Base-by-base conservation (phyloP, 202 grass and related monocot species). In the Panicum hallii region DNA sequence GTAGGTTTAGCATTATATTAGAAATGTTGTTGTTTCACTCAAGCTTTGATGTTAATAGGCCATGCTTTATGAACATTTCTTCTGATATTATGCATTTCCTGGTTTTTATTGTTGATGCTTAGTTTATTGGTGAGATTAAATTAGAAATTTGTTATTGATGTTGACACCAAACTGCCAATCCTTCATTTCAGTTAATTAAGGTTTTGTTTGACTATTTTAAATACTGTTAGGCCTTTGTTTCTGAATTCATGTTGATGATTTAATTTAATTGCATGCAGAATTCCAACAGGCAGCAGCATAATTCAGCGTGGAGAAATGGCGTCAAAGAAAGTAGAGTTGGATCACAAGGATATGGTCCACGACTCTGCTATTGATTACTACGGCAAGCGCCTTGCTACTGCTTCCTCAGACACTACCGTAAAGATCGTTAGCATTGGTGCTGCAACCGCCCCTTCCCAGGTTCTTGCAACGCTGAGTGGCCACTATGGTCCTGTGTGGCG, bases 401-500 rank as follows among this genome's bases (percentile, higher is more conserved):
- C 88, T 41, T 88, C 83, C 40, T 90, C 88, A 0, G 91, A 93
- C 63, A 73, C 60, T 75, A 93, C 91, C 1, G 74, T 93, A 44
- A 87, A 83, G 68, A 75, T 93, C 11, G 68, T 67, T 30, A 88
- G 55, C 60, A 73, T 90, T 50, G 85, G 84, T 30, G 66, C 38
- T 4, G 67, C 67, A 56, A 40, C 69, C 34, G 48, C 67, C 47
- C 74, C 89, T 41, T 93, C 91, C 49, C 88, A 88, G 61, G 63
- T 93, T 69, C 85, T 90, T 28, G 73, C 92, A 28, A 87, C 89
- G 0, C 83, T 94, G 15, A 89, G 54, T 11, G 89, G 89, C 44
- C 92, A 94, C 77, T 86, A 81, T 63, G 89, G 92, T 5, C 89
- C 92, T 15, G 83, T 94, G 63, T 91, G 92, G 92, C 86, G 83